Evolutionary conservation across 768 basidiomycete species (phyloP), one percentile per base, ranked within the genome.

Genomic region (Leccinum ochraceum): DNA sequence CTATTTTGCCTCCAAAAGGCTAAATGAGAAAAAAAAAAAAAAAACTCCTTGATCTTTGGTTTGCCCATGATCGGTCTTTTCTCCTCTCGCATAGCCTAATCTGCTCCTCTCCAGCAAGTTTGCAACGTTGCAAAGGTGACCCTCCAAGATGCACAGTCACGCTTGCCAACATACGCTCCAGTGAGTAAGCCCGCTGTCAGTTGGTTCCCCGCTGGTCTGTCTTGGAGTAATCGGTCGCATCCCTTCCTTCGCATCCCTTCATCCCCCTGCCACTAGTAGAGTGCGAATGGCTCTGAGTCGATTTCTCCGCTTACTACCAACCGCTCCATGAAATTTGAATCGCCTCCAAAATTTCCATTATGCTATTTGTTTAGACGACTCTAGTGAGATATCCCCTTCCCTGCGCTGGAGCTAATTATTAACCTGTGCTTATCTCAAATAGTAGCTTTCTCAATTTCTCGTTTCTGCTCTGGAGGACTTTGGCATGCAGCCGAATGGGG

Each of bases 391-490:
- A 28, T 34, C 20, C 34, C 13, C 34, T 36, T 36, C 34, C 34
- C 34, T 36, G 6, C 6, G 50, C 61, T 57, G 61, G 54, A 63
- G 32, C 36, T 17, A 34, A 26, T 36, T 28, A 9, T 6, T 11
- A n/a, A 26, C 1, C 14, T 9, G 4, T 9, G 13, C 16, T 28
- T 44, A 8, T 20, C n/a, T 14, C 9, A 16, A 11, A 37, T 37
- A 39, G 2, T 17, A 16, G 16, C 6, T 16, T 39, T 17, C 16
- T 16, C 14, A 17, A n/a, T 8, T 3, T 22, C 5, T 53, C 39
- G 34, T 34, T 34, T 13, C 22, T 49, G 0, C 54, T 61, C 50
- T 54, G 61, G 62, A 63, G 51, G 11, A 8, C 36, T 17, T n/a
- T 28, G 37, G n/a, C 5, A n/a, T 34, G 16, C 13, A 50, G 32